phyloP scores from a whole-genome alignment of 345 rosid species.

The Dimocarpus longan region DNA sequence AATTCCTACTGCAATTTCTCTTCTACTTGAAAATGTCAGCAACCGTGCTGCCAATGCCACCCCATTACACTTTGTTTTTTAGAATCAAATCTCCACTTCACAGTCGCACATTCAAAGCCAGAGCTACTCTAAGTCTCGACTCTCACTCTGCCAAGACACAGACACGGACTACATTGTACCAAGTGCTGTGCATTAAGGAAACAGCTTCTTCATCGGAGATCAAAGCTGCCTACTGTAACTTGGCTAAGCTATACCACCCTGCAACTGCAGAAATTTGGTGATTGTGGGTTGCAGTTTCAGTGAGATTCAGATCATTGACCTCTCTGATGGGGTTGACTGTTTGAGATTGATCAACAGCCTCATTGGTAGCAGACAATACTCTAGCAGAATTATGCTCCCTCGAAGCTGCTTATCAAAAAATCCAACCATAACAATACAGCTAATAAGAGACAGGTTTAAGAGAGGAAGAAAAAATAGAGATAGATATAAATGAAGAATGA shows the following conservation, averaged over 20 bases:
- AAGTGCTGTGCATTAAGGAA: slow-evolving; percentile 14
- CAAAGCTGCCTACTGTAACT: slow-evolving; percentile 22
- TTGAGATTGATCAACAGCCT: slow-evolving; percentile 43
- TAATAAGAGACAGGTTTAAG: not conserved
- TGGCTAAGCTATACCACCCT: slow-evolving; percentile 22
- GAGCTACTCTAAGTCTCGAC: not conserved
- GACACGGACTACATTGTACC: slow-evolving; percentile 1
- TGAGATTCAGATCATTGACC: slow-evolving; percentile 43
- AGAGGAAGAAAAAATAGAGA: not conserved
- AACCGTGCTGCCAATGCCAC: not conserved
- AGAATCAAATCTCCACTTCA: not conserved
- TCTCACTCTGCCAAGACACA: not conserved
- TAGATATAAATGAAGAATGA: not conserved
- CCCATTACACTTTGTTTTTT: not conserved
- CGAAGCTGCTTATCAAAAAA: slow-evolving; percentile 36
- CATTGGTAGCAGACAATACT: slow-evolving; percentile 64
- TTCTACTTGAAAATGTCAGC: not conserved
- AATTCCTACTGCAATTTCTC: no score
- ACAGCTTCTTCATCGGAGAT: slow-evolving; percentile 19
- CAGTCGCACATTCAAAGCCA: not conserved
- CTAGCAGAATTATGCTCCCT: slow-evolving; percentile 73
- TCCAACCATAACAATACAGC: slow-evolving; percentile 18
- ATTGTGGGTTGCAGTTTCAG: slow-evolving; percentile 9
- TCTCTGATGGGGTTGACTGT: slow-evolving; percentile 49
- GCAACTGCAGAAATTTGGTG: slow-evolving; percentile 24